phyloP scores from a whole-genome alignment of 345 rosid genomes.

The Carallia brachiata region DNA sequence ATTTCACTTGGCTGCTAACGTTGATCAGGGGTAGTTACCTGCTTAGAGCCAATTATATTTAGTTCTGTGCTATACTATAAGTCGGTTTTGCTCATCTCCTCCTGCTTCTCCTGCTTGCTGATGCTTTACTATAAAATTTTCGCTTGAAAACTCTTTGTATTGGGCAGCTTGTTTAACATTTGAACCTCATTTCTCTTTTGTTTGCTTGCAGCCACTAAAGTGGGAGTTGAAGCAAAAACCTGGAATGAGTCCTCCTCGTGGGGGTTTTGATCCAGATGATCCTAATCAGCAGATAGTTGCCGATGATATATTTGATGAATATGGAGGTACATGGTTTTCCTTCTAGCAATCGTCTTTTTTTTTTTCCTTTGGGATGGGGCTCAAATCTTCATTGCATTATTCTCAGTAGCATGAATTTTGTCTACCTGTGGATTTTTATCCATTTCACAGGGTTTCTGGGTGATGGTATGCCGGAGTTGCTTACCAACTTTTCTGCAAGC shows the following conservation, averaged over 20 bases:
- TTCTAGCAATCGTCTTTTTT: not conserved
- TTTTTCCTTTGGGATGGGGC: too few relatives aligned
- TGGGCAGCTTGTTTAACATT: constrained; percentile 4
- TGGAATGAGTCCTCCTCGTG: constrained; percentile 97
- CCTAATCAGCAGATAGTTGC: constrained; percentile 98
- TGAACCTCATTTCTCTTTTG: not conserved
- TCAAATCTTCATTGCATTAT: too few relatives aligned
- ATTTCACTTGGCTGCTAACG: too few relatives aligned
- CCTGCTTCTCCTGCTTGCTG: not conserved
- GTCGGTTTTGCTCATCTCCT: not conserved
- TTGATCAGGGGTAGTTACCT: too few relatives aligned
- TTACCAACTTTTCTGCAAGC: constrained; percentile 45
- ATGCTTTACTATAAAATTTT: not conserved
- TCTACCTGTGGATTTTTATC: not conserved
- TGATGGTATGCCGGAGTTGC: constrained; percentile 58
- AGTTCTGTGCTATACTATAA: not conserved
- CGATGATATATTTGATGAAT: constrained; percentile 94
- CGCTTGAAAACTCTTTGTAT: not conserved
- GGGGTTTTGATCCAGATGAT: constrained; percentile 83
- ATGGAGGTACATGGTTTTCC: constrained; percentile 63
- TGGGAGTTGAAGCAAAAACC: constrained; percentile 98
- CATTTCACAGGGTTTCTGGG: constrained; percentile 68
- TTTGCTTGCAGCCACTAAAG: constrained; percentile 65
- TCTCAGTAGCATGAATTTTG: not conserved
- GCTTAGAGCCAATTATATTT: too few relatives aligned